These are phyloP conservation scores for Allium cepa DNA, from an alignment of 106 monocot species.

Conservation along the genomic window DNA sequence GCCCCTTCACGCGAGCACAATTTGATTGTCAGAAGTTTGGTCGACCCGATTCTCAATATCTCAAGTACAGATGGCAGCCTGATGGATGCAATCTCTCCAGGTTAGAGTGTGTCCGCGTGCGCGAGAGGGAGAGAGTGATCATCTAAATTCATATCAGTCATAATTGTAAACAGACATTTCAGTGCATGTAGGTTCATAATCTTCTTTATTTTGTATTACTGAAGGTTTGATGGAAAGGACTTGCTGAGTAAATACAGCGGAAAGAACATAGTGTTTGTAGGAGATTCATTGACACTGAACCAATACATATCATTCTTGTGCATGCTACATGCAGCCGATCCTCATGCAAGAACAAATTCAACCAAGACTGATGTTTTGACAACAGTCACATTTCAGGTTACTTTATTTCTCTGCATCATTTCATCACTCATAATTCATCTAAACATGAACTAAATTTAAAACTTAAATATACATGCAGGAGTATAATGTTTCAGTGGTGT, in stretches of 20 bases:
- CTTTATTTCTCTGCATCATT: too few relatives aligned
- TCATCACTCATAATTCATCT: too few relatives aligned
- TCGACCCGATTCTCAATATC: constrained; percentile 50
- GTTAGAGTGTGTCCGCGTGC: constrained; percentile 4
- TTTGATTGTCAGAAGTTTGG: constrained; percentile 70
- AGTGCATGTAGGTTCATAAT: too few relatives aligned
- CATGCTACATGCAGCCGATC: constrained; percentile 74
- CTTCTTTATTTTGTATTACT: too few relatives aligned
- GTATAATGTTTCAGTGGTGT: constrained; percentile 30
- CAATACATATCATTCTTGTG: constrained; percentile 80
- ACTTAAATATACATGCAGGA: constrained; percentile 17
- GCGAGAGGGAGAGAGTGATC: too few relatives aligned
- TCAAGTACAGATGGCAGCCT: constrained; percentile 68
- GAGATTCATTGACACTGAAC: constrained; percentile 84
- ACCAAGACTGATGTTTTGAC: too few relatives aligned
- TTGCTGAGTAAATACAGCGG: constrained; percentile 40
- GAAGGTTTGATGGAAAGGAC: constrained; percentile 52
- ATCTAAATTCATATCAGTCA: too few relatives aligned
- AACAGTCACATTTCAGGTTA: too few relatives aligned
- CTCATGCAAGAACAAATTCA: constrained; percentile 28
- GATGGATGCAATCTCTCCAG: constrained; percentile 6
- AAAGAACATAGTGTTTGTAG: constrained; percentile 93
- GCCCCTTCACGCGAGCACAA: constrained; percentile 47
- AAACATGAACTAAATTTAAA: too few relatives aligned
- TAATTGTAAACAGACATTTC: too few relatives aligned